Evolutionary conservation across 2,329 filamentous ascomycete species (phyloP), one percentile per base, ranked within the genome.

Genomic region (Aureobasidium subglaciale): DNA sequence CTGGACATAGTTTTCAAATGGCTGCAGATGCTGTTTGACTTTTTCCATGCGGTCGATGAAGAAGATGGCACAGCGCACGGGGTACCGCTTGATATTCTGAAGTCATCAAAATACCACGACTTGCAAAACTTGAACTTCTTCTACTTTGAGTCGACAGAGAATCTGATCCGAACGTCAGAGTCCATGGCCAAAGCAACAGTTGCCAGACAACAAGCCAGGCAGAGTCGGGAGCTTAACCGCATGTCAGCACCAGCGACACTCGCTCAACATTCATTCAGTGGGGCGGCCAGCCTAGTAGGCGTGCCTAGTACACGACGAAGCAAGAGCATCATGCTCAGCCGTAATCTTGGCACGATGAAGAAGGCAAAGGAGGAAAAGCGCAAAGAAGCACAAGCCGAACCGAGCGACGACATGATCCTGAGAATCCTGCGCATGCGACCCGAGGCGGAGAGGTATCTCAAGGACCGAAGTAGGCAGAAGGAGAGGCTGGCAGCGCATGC

Each of bases 101-200:
- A 95, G 73, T 95, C 90, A 62, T 89, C 92, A 67, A 99, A 99
- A 79, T 99, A 96, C 77, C 91, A 96, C 75, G 93, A 99, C 71
- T 83, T 99, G 54, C 89, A 93, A 62, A 92, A 90, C 59, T 81
- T 99, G 60, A 95, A 96, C 75, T 99, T 97, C 79, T 99, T 97
- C 78, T 99, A 99, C 76, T 95, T 93, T 67, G 91, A 97, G 65
- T 82, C 87, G 29, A 95, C 90, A 1, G 88, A 95, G 59, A 91
- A 88, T 63, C 80, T 99, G 11, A 90, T 97, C 63, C 87, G 92
- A 49, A 95, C 90, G n/a, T 96, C 90, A 2, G 93, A 99, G 71
- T 83, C 89, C 56, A 99, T 99, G 88, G 92, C 91, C 3, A 86
- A 88, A 2, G 90, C 90, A 37, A 95, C 87, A 4, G 86, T 87